phyloP scores from a whole-genome alignment of 768 basidiomycete species.

The Daedaleopsis nitida region DNA sequence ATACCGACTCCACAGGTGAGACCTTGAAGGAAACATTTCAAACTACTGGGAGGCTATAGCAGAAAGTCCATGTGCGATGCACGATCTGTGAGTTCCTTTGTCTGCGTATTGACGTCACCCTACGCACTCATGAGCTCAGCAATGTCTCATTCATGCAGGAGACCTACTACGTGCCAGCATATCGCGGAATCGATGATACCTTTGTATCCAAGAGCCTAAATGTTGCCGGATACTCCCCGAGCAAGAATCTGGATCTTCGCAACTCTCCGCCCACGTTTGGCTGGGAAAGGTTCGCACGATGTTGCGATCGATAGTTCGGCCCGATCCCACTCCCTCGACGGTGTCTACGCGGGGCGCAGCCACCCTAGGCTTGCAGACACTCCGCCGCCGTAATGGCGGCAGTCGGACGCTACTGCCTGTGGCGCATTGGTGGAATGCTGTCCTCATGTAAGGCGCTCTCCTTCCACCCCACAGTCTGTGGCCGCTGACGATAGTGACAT shows the following conservation, averaged over 20 bases:
- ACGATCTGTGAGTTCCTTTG: background rate
- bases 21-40: background rate
- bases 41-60: too few species aligned
- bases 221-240: constrained; percentile 1
- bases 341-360: constrained; percentile 4
- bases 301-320: constrained; percentile 1
- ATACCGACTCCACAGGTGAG: background rate
- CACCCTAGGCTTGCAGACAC: background rate
- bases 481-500: background rate
- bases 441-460: background rate
- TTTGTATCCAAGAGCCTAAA: background rate
- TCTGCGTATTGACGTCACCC: constrained; percentile 9
- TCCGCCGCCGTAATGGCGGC: background rate
- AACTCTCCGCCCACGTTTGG: constrained; percentile 4
- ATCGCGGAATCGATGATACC: background rate
- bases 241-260: background rate
- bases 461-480: background rate
- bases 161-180: constrained; percentile 8
- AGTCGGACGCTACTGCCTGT: background rate
- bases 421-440: background rate
- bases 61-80: background rate
- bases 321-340: background rate
- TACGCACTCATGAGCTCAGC: background rate
- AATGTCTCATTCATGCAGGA: background rate
- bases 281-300: constrained; percentile 7